Percentiles rank a stretch among this genome's conserved stretches.
Conservation (phyloP, 2,329 filamentous ascomycete species). For the Blastomyces silverae region DNA sequence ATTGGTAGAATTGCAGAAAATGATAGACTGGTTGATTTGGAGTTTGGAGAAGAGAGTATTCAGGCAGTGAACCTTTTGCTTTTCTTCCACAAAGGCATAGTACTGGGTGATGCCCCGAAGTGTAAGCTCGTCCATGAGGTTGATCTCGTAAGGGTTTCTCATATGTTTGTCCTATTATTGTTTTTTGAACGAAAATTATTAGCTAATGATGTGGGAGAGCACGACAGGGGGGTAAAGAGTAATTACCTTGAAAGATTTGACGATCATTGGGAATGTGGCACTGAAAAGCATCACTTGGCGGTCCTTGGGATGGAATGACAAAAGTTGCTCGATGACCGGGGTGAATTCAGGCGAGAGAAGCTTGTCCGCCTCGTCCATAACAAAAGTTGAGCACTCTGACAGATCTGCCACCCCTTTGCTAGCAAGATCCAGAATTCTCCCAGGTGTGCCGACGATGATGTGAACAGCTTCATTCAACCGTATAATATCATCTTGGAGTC, state of each 20-base stretch:
- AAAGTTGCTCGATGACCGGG: slow-evolving; percentile 89
- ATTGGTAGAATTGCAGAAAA: slow-evolving; percentile 99
- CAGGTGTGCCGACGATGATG: slow-evolving; percentile 94
- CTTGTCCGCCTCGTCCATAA: slow-evolving; percentile 99
- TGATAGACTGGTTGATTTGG: slow-evolving; percentile 99
- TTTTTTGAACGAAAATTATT: slow-evolving; percentile 13
- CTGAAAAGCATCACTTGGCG: slow-evolving; percentile 99
- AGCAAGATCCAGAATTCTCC: slow-evolving; percentile 89
- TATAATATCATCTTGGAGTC: slow-evolving; percentile 92
- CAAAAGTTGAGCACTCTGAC: slow-evolving; percentile 92
- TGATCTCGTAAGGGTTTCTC: slow-evolving; percentile 94
- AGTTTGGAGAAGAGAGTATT: slow-evolving; percentile 99
- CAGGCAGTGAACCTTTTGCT: slow-evolving; percentile 97
- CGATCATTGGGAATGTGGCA: slow-evolving; percentile 92
- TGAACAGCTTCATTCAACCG: slow-evolving; percentile 90
- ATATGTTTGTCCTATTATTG: slow-evolving; percentile 77
- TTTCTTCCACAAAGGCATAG: slow-evolving; percentile 98
- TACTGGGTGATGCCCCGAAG: slow-evolving; percentile 98
- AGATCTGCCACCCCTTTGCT: slow-evolving; percentile 95
- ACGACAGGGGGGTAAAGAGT: not conserved
- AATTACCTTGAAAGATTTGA: slow-evolving; percentile 77
- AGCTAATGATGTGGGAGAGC: not conserved
- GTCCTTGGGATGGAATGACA: slow-evolving; percentile 93
- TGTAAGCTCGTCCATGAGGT: slow-evolving; percentile 98
- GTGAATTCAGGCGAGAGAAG: slow-evolving; percentile 95